Base-by-base conservation (phyloP, 148 eudicot genomes). In the Suaeda aralocaspica region DNA sequence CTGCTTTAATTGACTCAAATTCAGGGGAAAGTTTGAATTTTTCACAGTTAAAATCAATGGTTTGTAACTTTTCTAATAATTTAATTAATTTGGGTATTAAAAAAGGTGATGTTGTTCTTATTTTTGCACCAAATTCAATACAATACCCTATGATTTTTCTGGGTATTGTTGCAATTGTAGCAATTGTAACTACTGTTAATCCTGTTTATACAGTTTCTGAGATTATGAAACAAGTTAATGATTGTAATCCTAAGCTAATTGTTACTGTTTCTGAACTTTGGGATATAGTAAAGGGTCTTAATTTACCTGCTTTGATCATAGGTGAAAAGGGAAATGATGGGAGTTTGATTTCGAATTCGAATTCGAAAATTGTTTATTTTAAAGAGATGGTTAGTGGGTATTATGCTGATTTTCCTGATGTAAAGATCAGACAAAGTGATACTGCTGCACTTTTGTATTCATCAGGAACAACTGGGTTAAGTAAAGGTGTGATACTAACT, bases 391-490 rank as follows among this genome's bases (percentile, higher is more conserved):
- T 87, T 39, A 74, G 44, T 65, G 84, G 85, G 77, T 69, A 68
- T 7, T 56, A 42, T 18, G 59, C 68, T 2, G 85, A 84, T 58
- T 77, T 77, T 19, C 81, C 84, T 13, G 44, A 13, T 24, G 74
- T 66, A 53, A 21, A 51, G 11, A 71, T 86, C 11, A 76, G 76
- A 21, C 82, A 84, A 34, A 67, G 42, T 51, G 96, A 90, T 44
- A 80, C 87, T 42, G 88, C 84, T 51, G 88, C 83, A 1, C 76
- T 87, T 72, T 31, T 89, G 72, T 89, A 89, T 68, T 87, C 96
- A 8, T 89, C 96, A 13, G 96, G 96, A 0, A 89, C 96, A 1
- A 89, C 92, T 9, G 92, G 96, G 60, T 42, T 61, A 1, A 89
- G 92, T 34, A 89, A 89, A 62, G 97, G 95, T 13, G 95, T 87